phyloP scores from a whole-genome alignment of 2,329 filamentous ascomycete species.

The Aureobasidium sp. region DNA sequence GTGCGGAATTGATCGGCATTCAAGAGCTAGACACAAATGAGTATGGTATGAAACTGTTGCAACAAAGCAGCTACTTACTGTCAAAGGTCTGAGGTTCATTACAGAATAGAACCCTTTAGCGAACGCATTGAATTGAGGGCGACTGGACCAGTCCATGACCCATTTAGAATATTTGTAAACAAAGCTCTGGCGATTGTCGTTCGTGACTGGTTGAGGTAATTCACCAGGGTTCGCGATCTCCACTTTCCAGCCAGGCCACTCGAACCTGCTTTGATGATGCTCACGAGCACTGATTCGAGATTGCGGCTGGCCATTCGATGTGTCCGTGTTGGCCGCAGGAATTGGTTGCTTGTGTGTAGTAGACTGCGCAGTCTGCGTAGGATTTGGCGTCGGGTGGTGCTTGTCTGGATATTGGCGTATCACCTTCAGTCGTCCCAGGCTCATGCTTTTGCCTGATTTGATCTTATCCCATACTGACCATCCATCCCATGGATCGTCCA shows the following conservation, averaged over 20 bases:
- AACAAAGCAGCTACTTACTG: conserved; percentile 1
- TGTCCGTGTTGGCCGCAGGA: not conserved
- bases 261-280: not conserved
- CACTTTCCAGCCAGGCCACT: conserved; percentile 51
- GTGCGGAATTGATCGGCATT: conserved; percentile 63
- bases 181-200: conserved; percentile 68
- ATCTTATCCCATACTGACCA: conserved; percentile 8
- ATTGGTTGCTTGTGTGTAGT: not conserved
- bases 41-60: not conserved
- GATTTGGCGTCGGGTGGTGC: not conserved
- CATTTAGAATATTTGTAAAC: conserved; percentile 79
- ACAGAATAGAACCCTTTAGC: conserved; percentile 71
- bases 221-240: conserved; percentile 31
- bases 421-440: conserved; percentile 4
- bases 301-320: not conserved
- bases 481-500: conserved; percentile 28
- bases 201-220: conserved; percentile 67
- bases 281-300: conserved; percentile 15
- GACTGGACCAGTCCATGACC: conserved; percentile 70
- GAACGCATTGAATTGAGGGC: conserved; percentile 73
- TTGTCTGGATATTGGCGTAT: conserved; percentile 3
- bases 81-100: conserved; percentile 60
- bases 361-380: not conserved
- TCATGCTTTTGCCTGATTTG: not conserved
- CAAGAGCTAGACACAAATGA: conserved; percentile 45